A percentile compares a stretch with the other conserved stretches of the same genome.
Evolutionary conservation across 1,284 basidiomycete species (phyloP).

Genomic region (Cutaneotrichosporon sp.): DNA sequence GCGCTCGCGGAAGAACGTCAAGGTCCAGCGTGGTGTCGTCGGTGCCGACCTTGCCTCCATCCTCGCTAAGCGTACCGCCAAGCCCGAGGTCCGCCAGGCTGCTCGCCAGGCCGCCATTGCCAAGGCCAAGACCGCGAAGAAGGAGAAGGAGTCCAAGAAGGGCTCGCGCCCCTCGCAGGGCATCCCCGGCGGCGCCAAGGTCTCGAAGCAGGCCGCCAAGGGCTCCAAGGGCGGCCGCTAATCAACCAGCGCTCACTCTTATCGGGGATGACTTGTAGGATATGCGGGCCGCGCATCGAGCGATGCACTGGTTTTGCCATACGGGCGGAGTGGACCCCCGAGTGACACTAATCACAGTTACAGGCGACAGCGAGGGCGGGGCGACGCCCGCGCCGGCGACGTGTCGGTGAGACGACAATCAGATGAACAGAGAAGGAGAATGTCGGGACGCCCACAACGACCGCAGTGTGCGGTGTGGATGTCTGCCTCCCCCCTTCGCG

Average conservation of each 20-base stretch:
- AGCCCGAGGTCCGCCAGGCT: conserved; percentile 75
- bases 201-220: conserved; percentile 95
- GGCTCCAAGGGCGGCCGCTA: conserved; percentile 56
- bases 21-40: conserved; percentile 95
- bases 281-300: conserved; percentile 19
- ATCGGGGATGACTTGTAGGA: conserved; percentile 20
- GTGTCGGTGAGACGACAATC: no score
- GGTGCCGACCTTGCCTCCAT: conserved; percentile 91
- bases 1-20: conserved; percentile 92
- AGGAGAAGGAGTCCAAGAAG: conserved; percentile 93
- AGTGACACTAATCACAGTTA: not conserved
- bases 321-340: not conserved
- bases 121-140: conserved; percentile 92
- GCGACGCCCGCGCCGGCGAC: no score
- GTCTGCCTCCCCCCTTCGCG: not conserved
- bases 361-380: no score
- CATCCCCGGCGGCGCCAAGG: conserved; percentile 62
- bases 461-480: no score
- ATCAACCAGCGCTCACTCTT: conserved; percentile 9
- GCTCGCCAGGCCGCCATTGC: conserved; percentile 76
- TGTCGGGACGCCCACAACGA: no score
- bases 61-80: conserved; percentile 85
- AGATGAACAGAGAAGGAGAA: no score
- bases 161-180: conserved; percentile 58
- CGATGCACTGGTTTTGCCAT: conserved; percentile 21